Conservation (phyloP, 805 yeast species). For the Vanderwaltozyma polyspora region DNA sequence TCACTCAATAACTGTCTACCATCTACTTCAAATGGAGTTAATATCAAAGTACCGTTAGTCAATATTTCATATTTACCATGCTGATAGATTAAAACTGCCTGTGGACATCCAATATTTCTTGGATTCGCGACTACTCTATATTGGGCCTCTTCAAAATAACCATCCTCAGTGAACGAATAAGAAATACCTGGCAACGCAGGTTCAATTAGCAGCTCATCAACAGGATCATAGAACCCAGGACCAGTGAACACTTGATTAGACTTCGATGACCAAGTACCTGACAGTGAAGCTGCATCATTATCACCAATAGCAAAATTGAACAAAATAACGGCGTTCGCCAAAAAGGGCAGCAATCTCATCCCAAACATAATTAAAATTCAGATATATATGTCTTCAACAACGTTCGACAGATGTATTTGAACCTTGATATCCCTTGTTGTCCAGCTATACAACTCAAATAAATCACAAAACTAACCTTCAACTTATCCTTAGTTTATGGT, state of each 20-base stretch:
- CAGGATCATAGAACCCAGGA: conserved; percentile 90
- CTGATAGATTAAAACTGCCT: conserved; percentile 73
- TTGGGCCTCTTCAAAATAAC: conserved; percentile 79
- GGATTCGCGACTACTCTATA: conserved; percentile 70
- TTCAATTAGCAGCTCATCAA: conserved; percentile 85
- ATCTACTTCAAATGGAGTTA: conserved; percentile 73
- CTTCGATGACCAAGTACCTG: conserved; percentile 94
- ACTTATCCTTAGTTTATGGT: too few relatives aligned
- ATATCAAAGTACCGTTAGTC: conserved; percentile 52
- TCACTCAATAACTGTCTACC: conserved; percentile 85
- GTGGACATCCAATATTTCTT: conserved; percentile 66
- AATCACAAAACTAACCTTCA: too few relatives aligned
- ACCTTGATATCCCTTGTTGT: too few relatives aligned
- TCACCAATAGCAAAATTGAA: conserved; percentile 8
- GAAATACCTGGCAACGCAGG: conserved; percentile 93
- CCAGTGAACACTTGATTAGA: conserved; percentile 92
- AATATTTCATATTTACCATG: conserved; percentile 70
- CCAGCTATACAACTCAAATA: too few relatives aligned
- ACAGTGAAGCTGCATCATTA: neutral
- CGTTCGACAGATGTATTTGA: too few relatives aligned
- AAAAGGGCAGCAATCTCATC: too few relatives aligned
- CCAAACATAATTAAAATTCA: too few relatives aligned
- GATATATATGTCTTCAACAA: too few relatives aligned
- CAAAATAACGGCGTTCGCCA: too few relatives aligned
- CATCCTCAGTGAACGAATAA: conserved; percentile 87